Evolutionary conservation across 1,139 yeast species (phyloP).

Genomic region (Yamadazyma atlantica): DNA sequence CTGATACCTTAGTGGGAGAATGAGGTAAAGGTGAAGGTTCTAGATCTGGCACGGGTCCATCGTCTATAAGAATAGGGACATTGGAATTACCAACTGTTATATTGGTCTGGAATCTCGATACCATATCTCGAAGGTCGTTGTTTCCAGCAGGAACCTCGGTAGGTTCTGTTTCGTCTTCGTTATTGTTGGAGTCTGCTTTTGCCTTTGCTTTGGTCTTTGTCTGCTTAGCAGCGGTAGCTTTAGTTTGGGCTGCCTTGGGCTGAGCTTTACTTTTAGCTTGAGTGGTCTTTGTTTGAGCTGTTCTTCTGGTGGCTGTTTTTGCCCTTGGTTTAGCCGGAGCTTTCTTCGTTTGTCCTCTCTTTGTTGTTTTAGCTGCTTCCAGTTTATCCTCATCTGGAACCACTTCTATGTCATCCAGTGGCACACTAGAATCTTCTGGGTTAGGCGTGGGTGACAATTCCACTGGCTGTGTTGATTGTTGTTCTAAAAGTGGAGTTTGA

Average conservation of each 20-base stretch:
- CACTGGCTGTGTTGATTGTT: neutral
- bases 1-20: neutral
- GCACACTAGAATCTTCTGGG: neutral
- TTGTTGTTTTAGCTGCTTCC: neutral
- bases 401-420: neutral
- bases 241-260: neutral
- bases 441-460: neutral
- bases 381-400: neutral
- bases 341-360: neutral
- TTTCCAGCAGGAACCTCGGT: neutral
- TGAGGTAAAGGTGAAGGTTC: constrained; percentile 12
- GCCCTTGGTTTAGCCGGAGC: neutral
- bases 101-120: constrained; percentile 26
- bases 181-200: neutral
- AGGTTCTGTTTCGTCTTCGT: neutral
- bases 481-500: neutral
- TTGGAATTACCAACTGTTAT: constrained; percentile 16
- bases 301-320: neutral
- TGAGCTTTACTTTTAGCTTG: neutral
- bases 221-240: neutral
- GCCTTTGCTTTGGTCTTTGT: neutral
- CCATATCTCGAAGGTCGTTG: constrained; percentile 13
- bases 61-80: constrained; percentile 17
- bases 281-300: neutral
- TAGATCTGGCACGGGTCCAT: constrained; percentile 13